Evolutionary conservation across 2,329 filamentous ascomycete genomes (phyloP).

Genomic region (Ophiostoma pallidulum): DNA sequence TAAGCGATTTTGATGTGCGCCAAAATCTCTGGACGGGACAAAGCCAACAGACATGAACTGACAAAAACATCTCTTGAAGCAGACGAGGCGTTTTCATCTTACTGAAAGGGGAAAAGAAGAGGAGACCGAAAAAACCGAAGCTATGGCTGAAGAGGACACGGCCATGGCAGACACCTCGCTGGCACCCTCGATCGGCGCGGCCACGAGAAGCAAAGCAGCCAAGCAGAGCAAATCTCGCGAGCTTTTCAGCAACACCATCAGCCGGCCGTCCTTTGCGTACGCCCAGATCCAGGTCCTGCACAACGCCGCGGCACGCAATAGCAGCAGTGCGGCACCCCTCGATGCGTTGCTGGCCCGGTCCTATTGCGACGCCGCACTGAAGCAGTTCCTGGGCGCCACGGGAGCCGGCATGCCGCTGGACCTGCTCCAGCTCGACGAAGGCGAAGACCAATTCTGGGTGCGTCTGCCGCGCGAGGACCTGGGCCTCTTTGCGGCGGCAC

Average conservation of each 20-base stretch:
- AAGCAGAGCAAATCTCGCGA: conserved; percentile 23
- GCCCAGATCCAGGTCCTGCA: conserved; percentile 42
- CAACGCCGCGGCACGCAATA: too few relatives aligned
- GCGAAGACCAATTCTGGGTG: conserved; percentile 51
- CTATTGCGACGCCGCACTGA: conserved; percentile 54
- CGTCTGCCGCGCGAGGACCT: conserved; percentile 54
- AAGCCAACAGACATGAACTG: too few relatives aligned
- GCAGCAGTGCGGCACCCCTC: conserved; percentile 26
- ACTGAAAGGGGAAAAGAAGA: neutral
- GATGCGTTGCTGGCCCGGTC: conserved; percentile 55
- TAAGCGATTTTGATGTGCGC: too few relatives aligned
- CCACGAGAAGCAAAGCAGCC: conserved; percentile 1
- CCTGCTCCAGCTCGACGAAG: conserved; percentile 51
- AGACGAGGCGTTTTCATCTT: too few relatives aligned
- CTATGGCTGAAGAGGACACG: neutral
- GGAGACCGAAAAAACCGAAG: neutral
- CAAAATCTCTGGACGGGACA: too few relatives aligned
- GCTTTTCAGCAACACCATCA: conserved; percentile 43
- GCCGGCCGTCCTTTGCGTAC: conserved; percentile 45
- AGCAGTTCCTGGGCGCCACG: conserved; percentile 59
- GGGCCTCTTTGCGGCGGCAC: conserved; percentile 50
- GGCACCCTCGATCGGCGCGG: conserved; percentile 8
- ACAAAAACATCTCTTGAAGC: too few relatives aligned
- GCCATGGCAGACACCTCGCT: conserved; percentile 22
- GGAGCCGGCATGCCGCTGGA: conserved; percentile 61